A percentile compares a stretch with the other conserved stretches of the same genome.
These are phyloP conservation scores for Coemansia sp. DNA, from an alignment of 192 early-diverging fungal species.

Conservation along the genomic window DNA sequence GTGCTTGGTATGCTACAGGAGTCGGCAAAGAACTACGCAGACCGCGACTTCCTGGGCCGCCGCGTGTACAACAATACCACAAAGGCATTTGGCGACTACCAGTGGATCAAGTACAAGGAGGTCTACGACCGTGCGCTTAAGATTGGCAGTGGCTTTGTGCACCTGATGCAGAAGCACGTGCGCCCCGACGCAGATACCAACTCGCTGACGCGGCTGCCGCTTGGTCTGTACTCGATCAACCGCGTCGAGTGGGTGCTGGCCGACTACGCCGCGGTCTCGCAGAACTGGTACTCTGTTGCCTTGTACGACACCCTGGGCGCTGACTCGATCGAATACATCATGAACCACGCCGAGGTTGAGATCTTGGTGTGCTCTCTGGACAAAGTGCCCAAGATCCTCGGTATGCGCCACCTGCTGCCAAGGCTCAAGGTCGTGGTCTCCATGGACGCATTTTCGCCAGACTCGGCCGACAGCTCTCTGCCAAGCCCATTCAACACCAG, in stretches of 20 bases:
- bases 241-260: conserved; percentile 75
- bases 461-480: conserved; percentile 28
- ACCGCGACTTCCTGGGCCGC: conserved; percentile 65
- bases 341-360: conserved; percentile 80
- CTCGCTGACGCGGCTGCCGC: conserved; percentile 34
- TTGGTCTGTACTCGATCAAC: conserved; percentile 78
- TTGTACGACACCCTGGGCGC: conserved; percentile 90
- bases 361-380: conserved; percentile 67
- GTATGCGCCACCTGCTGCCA: conserved; percentile 62
- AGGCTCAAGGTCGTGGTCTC: conserved; percentile 70
- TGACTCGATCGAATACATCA: conserved; percentile 78
- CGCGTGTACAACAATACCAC: conserved; percentile 62
- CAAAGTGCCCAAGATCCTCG: conserved; percentile 62
- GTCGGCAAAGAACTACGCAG: conserved; percentile 57
- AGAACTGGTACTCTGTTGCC: conserved; percentile 69
- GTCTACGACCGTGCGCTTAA: conserved; percentile 60
- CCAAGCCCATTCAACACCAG: conserved; percentile 48
- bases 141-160: conserved; percentile 71
- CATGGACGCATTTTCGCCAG: conserved; percentile 60
- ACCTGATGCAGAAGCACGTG: conserved; percentile 58
- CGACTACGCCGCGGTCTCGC: conserved; percentile 65
- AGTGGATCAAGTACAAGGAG: conserved; percentile 72
- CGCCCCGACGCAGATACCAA: conserved; percentile 36
- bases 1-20: conserved; percentile 45
- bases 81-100: conserved; percentile 64